Conservation (phyloP, 371 early-diverging fungal species). For the Lichtheimia ornata region DNA sequence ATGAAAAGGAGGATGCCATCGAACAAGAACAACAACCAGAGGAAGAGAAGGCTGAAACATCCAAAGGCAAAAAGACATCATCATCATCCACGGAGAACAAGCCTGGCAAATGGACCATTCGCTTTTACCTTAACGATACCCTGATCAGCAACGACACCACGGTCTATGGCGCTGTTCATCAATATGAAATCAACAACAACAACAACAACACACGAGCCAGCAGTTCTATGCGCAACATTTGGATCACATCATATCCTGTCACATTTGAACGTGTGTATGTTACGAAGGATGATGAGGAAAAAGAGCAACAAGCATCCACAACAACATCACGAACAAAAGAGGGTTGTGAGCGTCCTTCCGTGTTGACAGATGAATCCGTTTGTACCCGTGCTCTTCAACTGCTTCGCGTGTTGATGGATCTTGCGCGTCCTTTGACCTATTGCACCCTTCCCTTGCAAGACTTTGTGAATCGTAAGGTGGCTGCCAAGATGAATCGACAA, state of each 20-base stretch:
- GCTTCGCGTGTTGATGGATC: constrained; percentile 42
- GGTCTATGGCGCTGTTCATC: constrained; percentile 64
- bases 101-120: constrained; percentile 50
- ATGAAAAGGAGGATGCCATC: no score
- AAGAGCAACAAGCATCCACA: constrained; percentile 6
- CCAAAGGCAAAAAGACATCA: neutral
- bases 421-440: constrained; percentile 14
- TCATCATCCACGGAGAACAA: neutral
- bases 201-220: constrained; percentile 12
- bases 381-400: constrained; percentile 54
- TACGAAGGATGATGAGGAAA: constrained; percentile 18
- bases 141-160: constrained; percentile 58
- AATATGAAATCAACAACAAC: constrained; percentile 38
- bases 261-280: constrained; percentile 45
- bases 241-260: constrained; percentile 57
- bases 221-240: constrained; percentile 37
- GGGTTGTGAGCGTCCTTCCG: constrained; percentile 16
- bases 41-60: neutral
- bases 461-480: constrained; percentile 80
- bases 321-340: constrained; percentile 19
- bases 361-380: constrained; percentile 21
- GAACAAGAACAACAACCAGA: no score
- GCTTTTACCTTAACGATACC: constrained; percentile 52
- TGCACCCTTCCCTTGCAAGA: constrained; percentile 41
- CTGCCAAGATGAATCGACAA: constrained; percentile 84